Base-by-base conservation (phyloP, 1,284 basidiomycete species). In the Cutaneotrichosporon daszewskae region DNA sequence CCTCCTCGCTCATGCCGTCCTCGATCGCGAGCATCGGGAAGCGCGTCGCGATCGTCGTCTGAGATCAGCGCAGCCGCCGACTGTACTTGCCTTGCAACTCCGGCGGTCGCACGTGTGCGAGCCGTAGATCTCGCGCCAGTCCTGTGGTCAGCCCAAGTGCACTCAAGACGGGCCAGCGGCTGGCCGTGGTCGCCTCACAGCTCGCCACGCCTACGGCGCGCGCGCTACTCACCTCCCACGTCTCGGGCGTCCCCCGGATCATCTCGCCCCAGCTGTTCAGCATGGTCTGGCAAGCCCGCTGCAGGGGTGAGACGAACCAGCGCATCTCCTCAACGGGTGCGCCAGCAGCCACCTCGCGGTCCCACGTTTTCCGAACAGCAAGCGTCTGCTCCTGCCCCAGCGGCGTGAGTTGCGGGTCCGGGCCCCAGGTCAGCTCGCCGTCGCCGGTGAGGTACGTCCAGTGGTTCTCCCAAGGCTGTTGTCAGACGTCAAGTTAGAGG, bases 371-470 rank as follows among this genome's bases (percentile, higher is more conserved):
- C 19, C 77, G 74, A 0, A 81, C 56, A 4, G 63, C 72, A 17
- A 60, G 52, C 0, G 86, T 87, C 69, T 91, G 85, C 0, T 66
- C 52, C 34, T 78, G 71, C 1, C 87, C 87, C 3, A 81, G 60
- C 0, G 74, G 64, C 0, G 87, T 90, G 20, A 91, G 77, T 23
- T 77, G 74, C 1, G 87, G 79, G 62, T 91, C 88, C 13, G 88
- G 86, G 25, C 86, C 87, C 87, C 87, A 90, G 1, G 72, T 75
- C 10, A 88, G 71, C 42, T 83, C 77, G 11, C 74, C 83, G 55
- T 92, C 84, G 1, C 80, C 80, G 35, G 83, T 72, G 17, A 83
- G 60, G 56, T 77, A 80, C 0, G 85, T 77, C 81, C 82, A 90
- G 55, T 84, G 68, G 33, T 61, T 54, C 49, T 74, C 68, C 73